Percentiles rank a stretch among this genome's conserved stretches.
These are phyloP conservation scores for Magnolia kwangsiensis DNA, from an alignment of 164 flowering plant species.

Conservation along the genomic window DNA sequence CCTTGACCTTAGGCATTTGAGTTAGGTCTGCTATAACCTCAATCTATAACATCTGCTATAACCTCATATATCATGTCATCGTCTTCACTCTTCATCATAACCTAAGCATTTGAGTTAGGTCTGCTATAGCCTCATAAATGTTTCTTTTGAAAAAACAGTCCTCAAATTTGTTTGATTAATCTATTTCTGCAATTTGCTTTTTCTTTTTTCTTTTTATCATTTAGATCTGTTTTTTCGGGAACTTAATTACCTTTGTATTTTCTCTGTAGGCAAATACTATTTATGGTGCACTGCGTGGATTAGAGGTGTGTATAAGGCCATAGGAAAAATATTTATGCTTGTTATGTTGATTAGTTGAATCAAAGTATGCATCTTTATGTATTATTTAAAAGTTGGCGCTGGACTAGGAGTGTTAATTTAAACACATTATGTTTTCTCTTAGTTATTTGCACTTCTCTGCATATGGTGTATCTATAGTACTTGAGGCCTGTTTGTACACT, in stretches of 20 bases:
- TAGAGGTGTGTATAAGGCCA: slow-evolving; percentile 60
- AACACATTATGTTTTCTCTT: too few species aligned
- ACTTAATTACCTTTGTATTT: slow-evolving; percentile 1
- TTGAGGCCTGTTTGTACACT: too few species aligned
- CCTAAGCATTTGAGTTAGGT: too few species aligned
- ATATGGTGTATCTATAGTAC: too few species aligned
- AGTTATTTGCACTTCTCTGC: too few species aligned
- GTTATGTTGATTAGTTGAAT: neutral
- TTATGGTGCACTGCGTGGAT: slow-evolving; percentile 85
- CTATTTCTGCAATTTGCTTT: neutral
- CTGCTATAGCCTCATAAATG: neutral
- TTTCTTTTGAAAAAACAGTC: neutral
- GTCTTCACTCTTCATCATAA: too few species aligned
- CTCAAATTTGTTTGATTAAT: neutral
- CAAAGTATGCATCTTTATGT: neutral
- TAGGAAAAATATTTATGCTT: neutral
- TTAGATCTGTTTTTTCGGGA: neutral
- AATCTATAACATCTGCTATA: too few species aligned
- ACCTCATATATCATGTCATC: too few species aligned
- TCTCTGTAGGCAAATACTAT: slow-evolving; percentile 85
- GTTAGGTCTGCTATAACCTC: neutral
- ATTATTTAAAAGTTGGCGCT: neutral
- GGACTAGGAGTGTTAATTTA: neutral
- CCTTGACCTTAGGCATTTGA: too few species aligned
- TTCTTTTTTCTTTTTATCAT: neutral